phyloP scores from a whole-genome alignment of 1,139 yeast genomes.

The Yamadazyma kanchanaburiensis region DNA sequence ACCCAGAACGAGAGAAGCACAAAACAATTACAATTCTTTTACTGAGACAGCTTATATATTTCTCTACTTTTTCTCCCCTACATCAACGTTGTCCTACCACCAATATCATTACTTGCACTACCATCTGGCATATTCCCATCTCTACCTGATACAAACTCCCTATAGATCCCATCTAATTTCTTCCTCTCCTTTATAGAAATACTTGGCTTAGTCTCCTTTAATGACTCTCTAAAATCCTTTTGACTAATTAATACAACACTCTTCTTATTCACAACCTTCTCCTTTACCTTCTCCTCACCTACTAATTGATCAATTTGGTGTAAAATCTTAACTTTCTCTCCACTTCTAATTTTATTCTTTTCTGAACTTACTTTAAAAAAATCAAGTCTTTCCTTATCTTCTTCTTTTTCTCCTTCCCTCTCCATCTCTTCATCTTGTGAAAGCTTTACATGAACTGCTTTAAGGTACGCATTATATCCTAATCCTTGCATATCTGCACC shows the following conservation, averaged over 20 bases:
- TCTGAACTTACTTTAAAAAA: constrained; percentile 34
- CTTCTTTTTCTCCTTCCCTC: constrained; percentile 11
- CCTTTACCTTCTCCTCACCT: constrained; percentile 8
- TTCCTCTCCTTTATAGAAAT: constrained; percentile 69
- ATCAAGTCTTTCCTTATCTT: constrained; percentile 21
- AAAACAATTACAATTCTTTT: no score
- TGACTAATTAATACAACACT: constrained; percentile 40
- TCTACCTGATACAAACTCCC: constrained; percentile 71
- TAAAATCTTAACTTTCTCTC: constrained; percentile 42
- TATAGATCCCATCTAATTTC: constrained; percentile 64
- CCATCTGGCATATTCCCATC: constrained; percentile 93
- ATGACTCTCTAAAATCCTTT: constrained; percentile 59
- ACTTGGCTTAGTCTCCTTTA: constrained; percentile 80
- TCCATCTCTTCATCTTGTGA: constrained; percentile 37
- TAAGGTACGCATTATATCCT: constrained; percentile 86
- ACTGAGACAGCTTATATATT: no score
- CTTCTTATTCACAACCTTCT: constrained; percentile 9
- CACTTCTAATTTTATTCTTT: constrained; percentile 34
- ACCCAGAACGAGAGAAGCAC: no score
- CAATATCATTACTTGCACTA: constrained; percentile 74
- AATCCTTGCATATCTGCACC: constrained; percentile 96
- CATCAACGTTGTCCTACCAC: constrained; percentile 79
- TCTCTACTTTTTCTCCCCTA: no score
- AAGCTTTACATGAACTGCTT: constrained; percentile 80
- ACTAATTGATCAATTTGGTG: constrained; percentile 47